Evolutionary conservation across 2,329 filamentous ascomycete species (phyloP).

Genomic region (Microsporum ferrugineum): DNA sequence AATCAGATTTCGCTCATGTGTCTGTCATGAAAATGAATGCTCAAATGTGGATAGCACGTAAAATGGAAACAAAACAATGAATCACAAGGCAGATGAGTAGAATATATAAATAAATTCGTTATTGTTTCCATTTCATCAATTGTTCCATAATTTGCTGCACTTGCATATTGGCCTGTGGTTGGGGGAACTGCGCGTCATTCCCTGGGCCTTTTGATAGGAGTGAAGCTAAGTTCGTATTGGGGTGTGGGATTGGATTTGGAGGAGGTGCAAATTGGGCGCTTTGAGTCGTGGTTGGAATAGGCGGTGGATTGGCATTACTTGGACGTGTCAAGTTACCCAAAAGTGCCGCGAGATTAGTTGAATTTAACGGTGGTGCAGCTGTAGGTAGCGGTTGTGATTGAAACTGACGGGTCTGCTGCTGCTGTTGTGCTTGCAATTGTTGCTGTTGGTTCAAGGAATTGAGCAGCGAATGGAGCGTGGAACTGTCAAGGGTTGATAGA

Average conservation of each 20-base stretch:
- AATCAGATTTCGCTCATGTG: background rate
- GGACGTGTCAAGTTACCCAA: constrained; percentile 11
- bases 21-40: background rate
- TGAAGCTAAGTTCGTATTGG: constrained; percentile 29
- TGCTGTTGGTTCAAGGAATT: constrained; percentile 38
- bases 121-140: constrained; percentile 31
- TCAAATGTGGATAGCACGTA: background rate
- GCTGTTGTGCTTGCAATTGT: background rate
- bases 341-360: constrained; percentile 20
- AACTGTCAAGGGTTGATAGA: constrained; percentile 56
- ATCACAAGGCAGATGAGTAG: background rate
- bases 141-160: constrained; percentile 41
- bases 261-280: constrained; percentile 8
- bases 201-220: constrained; percentile 24
- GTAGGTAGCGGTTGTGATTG: constrained; percentile 23
- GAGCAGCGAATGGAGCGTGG: constrained; percentile 59
- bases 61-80: background rate
- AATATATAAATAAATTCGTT: constrained; percentile 11
- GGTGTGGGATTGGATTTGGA: constrained; percentile 20
- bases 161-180: constrained; percentile 23
- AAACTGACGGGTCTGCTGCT: constrained; percentile 26
- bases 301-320: constrained; percentile 6
- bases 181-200: background rate
- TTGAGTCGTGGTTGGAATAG: constrained; percentile 1
- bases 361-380: constrained; percentile 4